Evolutionary conservation across 2,329 filamentous ascomycete species (phyloP).

Genomic region (Plectosphaerella plurivora): DNA sequence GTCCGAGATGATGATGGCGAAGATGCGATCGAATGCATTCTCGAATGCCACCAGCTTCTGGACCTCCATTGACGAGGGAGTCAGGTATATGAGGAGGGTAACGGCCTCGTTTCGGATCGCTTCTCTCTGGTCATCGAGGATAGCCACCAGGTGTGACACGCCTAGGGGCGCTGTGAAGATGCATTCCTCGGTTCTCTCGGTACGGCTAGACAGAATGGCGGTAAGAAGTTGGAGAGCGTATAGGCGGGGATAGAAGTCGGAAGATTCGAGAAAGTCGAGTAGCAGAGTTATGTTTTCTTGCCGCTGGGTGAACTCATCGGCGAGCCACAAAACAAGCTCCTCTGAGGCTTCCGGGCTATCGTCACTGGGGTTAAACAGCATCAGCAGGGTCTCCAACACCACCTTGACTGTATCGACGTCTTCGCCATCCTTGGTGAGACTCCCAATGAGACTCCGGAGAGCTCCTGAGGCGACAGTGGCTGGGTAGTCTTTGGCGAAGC

Average conservation of each 20-base stretch:
- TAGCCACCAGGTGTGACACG: constrained; percentile 77
- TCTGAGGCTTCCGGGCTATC: constrained; percentile 88
- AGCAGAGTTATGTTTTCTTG: constrained; percentile 95
- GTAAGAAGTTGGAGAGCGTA: constrained; percentile 88
- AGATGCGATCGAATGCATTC: constrained; percentile 84
- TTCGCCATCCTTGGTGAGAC: constrained; percentile 80
- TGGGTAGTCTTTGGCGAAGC: constrained; percentile 94
- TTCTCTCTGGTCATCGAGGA: constrained; percentile 81
- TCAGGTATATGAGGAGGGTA: constrained; percentile 81
- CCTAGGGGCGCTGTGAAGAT: constrained; percentile 85
- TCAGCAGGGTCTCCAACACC: constrained; percentile 88
- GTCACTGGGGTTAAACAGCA: constrained; percentile 74
- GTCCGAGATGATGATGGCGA: constrained; percentile 75
- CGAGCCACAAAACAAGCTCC: constrained; percentile 92
- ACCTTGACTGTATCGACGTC: constrained; percentile 97
- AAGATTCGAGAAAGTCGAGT: constrained; percentile 80
- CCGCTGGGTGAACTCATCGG: constrained; percentile 95
- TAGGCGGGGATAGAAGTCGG: constrained; percentile 85
- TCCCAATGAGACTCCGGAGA: constrained; percentile 81
- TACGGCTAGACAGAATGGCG: constrained; percentile 78
- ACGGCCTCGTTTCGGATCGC: constrained; percentile 85
- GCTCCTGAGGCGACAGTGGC: constrained; percentile 93
- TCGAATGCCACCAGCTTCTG: constrained; percentile 96
- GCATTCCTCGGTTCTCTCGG: constrained; percentile 91
- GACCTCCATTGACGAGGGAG: constrained; percentile 79